Base-by-base conservation (phyloP, 2,329 filamentous ascomycete genomes). In the Xylaria sp. region DNA sequence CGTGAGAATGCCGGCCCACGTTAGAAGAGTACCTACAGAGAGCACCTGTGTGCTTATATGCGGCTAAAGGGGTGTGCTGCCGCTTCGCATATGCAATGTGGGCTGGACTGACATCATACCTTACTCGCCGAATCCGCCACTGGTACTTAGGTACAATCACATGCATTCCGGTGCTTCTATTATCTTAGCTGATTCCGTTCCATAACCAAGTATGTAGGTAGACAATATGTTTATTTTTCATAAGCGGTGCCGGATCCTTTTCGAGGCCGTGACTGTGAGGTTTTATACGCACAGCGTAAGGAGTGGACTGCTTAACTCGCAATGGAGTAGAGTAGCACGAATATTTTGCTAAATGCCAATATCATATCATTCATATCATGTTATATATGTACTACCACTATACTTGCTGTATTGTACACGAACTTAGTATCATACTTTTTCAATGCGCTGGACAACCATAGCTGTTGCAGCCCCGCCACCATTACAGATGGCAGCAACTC, bases 401-500 rank as follows among this genome's bases (percentile, higher is more conserved):
- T 12, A 29, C 27, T 8, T 27, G 37, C 21, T 21, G 5, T 29
- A 1, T n/a, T 47, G 23, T 58, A 62, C n/a, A 37, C 12, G 16
- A 23, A 35, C 27, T 47, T 44, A 27, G 9, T 44, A 29, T 69
- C 42, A 68, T 29, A 70, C 57, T 68, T 78, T 72, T 78, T 92
- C 91, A 73, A 95, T 86, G 75, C 90, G 90, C 82, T 98, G 94
- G 63, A 99, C 93, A 58, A 98, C 93, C 78, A 98, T 87, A 0
- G 94, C 96, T 10, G 93, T 95, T 0, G 95, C 93, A 16, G 94
- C 95, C 68, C 96, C 96, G 50, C 96, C 96, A 54, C 96, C 96
- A 77, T 99, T 99, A 84, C 96, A 98, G 69, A 99, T 98, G 2
- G 94, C 94, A 18, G 94, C 96, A 72, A 95, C 93, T 63, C 96